Conservation (phyloP, 2,329 filamentous ascomycete species). For the Blastomyces gilchristii region DNA sequence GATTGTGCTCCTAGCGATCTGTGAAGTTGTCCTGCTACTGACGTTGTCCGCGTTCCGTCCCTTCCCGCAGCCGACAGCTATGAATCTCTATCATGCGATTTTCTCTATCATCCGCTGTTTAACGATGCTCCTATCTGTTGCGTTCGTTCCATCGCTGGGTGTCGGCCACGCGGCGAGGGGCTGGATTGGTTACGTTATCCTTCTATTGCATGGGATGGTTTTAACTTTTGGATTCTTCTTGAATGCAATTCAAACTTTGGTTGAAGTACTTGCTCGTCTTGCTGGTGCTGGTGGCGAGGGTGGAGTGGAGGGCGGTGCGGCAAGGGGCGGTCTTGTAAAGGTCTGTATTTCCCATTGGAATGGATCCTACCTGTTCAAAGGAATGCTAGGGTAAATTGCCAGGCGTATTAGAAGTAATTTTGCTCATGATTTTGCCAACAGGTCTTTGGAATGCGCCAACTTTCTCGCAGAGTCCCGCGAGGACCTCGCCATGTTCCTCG, state of each 20-base stretch:
- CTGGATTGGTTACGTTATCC: slow-evolving; percentile 89
- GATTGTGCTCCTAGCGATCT: slow-evolving; percentile 82
- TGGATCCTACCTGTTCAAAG: background rate
- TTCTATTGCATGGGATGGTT: slow-evolving; percentile 74
- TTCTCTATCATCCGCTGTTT: slow-evolving; percentile 70
- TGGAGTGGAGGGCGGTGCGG: slow-evolving; percentile 48
- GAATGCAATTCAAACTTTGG: slow-evolving; percentile 78
- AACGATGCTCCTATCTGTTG: slow-evolving; percentile 63
- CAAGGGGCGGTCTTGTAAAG: slow-evolving; percentile 74
- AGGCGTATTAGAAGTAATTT: background rate
- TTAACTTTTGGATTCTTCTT: slow-evolving; percentile 87
- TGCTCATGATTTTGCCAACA: slow-evolving; percentile 16
- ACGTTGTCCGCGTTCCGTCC: slow-evolving; percentile 83
- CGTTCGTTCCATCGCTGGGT: slow-evolving; percentile 75
- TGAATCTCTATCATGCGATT: slow-evolving; percentile 90
- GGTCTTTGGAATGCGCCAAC: slow-evolving; percentile 82
- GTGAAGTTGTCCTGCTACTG: slow-evolving; percentile 81
- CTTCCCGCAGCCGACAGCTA: slow-evolving; percentile 82
- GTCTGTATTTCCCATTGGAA: slow-evolving; percentile 27
- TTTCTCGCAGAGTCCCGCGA: slow-evolving; percentile 61
- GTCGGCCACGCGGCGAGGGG: slow-evolving; percentile 71
- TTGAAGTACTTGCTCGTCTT: slow-evolving; percentile 76
- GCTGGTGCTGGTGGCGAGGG: slow-evolving; percentile 69
- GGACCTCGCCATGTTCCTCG: slow-evolving; percentile 53
- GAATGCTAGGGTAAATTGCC: background rate